phyloP scores from a whole-genome alignment of 805 yeast genomes.

The Candida dendrica region DNA sequence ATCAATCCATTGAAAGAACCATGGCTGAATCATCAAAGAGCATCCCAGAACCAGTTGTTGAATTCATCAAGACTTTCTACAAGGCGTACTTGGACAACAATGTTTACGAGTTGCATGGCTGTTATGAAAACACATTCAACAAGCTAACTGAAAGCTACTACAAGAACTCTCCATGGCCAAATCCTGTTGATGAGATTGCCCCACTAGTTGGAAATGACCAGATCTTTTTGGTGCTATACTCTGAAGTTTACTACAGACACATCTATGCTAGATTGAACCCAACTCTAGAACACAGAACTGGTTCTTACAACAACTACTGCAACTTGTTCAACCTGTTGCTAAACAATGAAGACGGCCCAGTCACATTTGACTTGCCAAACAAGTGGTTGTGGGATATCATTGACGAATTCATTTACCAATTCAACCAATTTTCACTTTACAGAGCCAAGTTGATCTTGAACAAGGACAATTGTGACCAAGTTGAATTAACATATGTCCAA shows the following conservation, averaged over 20 bases:
- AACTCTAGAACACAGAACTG: constrained; percentile 35
- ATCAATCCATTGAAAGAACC: too few relatives aligned
- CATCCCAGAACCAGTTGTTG: constrained; percentile 37
- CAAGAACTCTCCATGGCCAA: constrained; percentile 38
- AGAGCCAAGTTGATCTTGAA: constrained; percentile 29
- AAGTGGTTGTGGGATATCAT: constrained; percentile 47
- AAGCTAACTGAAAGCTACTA: constrained; percentile 38
- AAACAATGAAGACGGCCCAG: constrained; percentile 35
- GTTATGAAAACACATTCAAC: constrained; percentile 38
- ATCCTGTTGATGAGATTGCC: constrained; percentile 33
- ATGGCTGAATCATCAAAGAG: constrained; percentile 4
- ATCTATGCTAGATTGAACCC: constrained; percentile 37
- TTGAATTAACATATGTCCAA: constrained; percentile 30
- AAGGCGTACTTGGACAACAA: constrained; percentile 35
- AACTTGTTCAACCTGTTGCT: constrained; percentile 37
- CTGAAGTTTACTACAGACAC: constrained; percentile 45
- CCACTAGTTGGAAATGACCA: constrained; percentile 38
- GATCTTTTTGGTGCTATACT: constrained; percentile 36
- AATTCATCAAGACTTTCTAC: constrained; percentile 36
- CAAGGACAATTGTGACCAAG: constrained; percentile 18
- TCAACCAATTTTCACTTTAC: constrained; percentile 36
- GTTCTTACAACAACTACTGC: constrained; percentile 43
- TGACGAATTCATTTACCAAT: constrained; percentile 46
- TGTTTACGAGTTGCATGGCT: constrained; percentile 33
- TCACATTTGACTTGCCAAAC: constrained; percentile 37